Evolutionary conservation across 2,329 filamentous ascomycete genomes (phyloP), one percentile per base, ranked within the genome.

Genomic region (Laburnicola sp.): DNA sequence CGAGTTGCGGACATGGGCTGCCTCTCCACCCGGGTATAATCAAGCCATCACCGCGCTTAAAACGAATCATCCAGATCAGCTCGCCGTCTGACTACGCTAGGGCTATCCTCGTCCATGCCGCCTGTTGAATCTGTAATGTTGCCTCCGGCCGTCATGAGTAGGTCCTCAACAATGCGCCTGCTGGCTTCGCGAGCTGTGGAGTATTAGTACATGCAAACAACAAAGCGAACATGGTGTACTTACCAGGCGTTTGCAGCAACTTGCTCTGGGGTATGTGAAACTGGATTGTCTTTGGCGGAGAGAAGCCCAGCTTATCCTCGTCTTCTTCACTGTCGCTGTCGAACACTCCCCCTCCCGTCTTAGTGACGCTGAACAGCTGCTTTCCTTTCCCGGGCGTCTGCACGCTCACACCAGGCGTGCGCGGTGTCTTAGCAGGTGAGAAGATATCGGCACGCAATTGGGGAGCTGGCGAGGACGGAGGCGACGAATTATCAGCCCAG

Each of bases 211-310:
- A 22, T 1, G 6, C 27, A 40, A 36, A 44, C 11, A 10, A 7
- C 21, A 11, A 4, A 1, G 7, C 4, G 10, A 0, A 31, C 3
- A 23, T 25, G 22, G 8, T 9, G 2, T n/a, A 61, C 83, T 68
- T 74, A 88, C 86, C 86, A 56, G 89, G 90, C 42, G 90, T 95
- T 70, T 92, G 89, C 69, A 93, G 72, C 22, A 95, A 75, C 66
- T 88, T 86, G 35, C 86, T 88, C 46, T 87, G 87, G 44, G 88
- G 88, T 41, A 95, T 75, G 38, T 88, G 86, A 71, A 95, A 95
- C 65, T 92, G 88, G 53, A 95, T 92, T 8, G 90, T 94, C 78
- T 97, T 97, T 0, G 94, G 94, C 26, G 94, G 94, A 65, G 90
- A 96, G 74, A 91, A 87, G 23, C 80, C 80, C 37, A 80, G 52